A percentile compares a stretch with the other conserved stretches of the same genome.
phyloP scores from a whole-genome alignment of 1,284 basidiomycete genomes.

The Trametes versicolor region DNA sequence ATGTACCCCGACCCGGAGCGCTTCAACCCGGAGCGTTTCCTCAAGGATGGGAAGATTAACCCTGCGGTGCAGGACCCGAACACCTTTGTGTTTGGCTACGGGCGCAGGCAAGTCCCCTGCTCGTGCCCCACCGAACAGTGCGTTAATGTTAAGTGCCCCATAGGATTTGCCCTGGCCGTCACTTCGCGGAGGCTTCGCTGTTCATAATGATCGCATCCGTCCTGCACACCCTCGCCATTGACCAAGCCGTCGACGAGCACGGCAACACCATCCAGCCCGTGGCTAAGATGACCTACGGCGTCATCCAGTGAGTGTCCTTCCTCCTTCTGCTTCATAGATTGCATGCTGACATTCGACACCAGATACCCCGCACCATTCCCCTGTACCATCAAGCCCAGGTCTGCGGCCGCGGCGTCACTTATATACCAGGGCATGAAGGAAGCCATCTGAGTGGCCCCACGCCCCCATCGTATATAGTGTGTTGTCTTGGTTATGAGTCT shows the following conservation, averaged over 20 bases:
- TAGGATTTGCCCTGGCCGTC: conserved; percentile 30
- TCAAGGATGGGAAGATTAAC: conserved; percentile 47
- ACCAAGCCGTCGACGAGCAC: conserved; percentile 20
- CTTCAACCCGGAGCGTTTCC: conserved; percentile 52
- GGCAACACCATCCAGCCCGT: conserved; percentile 22
- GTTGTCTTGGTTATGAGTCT: neutral
- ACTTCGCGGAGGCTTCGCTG: conserved; percentile 29
- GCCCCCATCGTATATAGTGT: conserved; percentile 1
- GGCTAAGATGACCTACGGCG: conserved; percentile 24
- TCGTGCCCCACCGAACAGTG: too few relatives aligned
- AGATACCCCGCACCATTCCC: conserved; percentile 27
- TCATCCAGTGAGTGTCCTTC: conserved; percentile 16
- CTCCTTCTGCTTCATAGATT: neutral
- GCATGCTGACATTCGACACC: neutral
- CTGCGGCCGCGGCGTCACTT: conserved; percentile 17
- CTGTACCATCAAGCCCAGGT: conserved; percentile 27
- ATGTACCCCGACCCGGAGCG: conserved; percentile 46
- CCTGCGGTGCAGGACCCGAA: conserved; percentile 42
- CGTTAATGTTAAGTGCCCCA: too few relatives aligned
- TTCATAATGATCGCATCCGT: conserved; percentile 33
- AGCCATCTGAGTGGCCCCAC: neutral
- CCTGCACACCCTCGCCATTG: conserved; percentile 28
- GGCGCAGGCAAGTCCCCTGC: conserved; percentile 43
- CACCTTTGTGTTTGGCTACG: conserved; percentile 46
- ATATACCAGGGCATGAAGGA: conserved; percentile 19